These are phyloP conservation scores for Micractinium sp. DNA, from an alignment of 139 green algal genomes.

Conservation along the genomic window DNA sequence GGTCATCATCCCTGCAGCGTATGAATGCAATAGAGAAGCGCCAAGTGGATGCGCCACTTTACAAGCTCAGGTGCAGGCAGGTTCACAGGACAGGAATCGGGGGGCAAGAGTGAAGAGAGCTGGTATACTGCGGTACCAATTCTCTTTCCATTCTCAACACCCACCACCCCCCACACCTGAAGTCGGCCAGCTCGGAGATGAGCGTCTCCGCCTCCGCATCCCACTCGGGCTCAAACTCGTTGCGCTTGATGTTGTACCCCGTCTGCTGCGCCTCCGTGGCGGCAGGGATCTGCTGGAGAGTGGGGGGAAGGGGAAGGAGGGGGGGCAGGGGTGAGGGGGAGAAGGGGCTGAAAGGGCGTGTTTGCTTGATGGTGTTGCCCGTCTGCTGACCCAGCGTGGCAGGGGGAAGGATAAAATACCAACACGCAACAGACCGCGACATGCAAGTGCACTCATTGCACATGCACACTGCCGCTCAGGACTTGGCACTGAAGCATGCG, in stretches of 20 bases:
- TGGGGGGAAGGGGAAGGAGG: not conserved
- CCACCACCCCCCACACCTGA: too few relatives aligned
- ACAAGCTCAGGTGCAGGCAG: too few relatives aligned
- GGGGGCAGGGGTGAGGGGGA: not conserved
- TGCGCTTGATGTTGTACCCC: slow-evolving; percentile 88
- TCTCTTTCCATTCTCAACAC: too few relatives aligned
- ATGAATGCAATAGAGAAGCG: not conserved
- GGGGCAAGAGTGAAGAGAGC: not conserved
- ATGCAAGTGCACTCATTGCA: too few relatives aligned
- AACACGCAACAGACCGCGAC: too few relatives aligned
- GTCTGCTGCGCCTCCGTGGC: slow-evolving; percentile 57
- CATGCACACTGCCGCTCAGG: too few relatives aligned
- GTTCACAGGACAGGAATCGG: not conserved
- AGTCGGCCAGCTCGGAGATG: slow-evolving; percentile 69
- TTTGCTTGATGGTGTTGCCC: too few relatives aligned
- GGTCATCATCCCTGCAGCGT: slow-evolving; percentile 51
- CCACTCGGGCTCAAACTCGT: slow-evolving; percentile 96
- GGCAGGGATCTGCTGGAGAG: slow-evolving; percentile 4
- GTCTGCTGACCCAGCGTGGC: too few relatives aligned
- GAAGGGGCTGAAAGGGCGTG: not conserved
- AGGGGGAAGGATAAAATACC: too few relatives aligned
- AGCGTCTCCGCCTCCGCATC: slow-evolving; percentile 90
- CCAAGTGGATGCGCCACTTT: too few relatives aligned
- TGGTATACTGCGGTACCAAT: too few relatives aligned
- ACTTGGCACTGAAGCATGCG: too few relatives aligned